A percentile compares a stretch with the other conserved stretches of the same genome.
phyloP scores from a whole-genome alignment of 2,329 filamentous ascomycete species.

The Colletotrichum aenigma region DNA sequence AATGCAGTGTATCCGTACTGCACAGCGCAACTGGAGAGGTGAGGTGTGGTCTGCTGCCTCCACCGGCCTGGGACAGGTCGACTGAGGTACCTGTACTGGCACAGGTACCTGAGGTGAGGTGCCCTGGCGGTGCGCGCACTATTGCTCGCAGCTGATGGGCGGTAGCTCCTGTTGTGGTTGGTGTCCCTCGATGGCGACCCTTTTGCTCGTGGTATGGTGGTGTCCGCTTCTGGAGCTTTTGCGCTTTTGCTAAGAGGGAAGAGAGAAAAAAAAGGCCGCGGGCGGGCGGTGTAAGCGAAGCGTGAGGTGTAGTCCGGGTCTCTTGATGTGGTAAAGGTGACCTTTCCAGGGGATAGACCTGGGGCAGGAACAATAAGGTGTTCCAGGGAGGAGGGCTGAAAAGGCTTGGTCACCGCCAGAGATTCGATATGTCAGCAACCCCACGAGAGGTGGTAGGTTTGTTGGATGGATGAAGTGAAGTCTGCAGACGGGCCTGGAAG shows the following conservation, averaged over 20 bases:
- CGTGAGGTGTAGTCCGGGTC: background rate
- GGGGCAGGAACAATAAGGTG: constrained; percentile 15
- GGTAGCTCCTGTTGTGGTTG: background rate
- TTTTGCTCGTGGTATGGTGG: background rate
- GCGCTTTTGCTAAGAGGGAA: background rate
- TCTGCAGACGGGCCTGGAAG: background rate
- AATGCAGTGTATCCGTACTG: background rate
- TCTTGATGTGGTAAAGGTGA: background rate
- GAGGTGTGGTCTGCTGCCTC: background rate
- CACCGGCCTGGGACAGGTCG: background rate
- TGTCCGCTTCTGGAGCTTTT: background rate
- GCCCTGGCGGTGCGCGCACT: background rate
- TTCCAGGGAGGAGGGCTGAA: constrained; percentile 15
- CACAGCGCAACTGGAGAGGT: background rate
- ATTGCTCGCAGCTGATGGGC: background rate
- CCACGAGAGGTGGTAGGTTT: background rate
- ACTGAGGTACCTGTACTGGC: background rate
- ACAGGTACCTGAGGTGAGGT: background rate
- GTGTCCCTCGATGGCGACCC: background rate
- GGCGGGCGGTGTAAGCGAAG: constrained; percentile 15
- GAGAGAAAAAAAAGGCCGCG: background rate
- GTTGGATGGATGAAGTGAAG: background rate
- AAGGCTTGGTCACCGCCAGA: constrained; percentile 12
- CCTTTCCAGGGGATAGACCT: background rate
- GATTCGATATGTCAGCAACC: constrained; percentile 15